These are phyloP conservation scores for Antrodiella citrinella DNA, from an alignment of 768 basidiomycete genomes.

Conservation along the genomic window DNA sequence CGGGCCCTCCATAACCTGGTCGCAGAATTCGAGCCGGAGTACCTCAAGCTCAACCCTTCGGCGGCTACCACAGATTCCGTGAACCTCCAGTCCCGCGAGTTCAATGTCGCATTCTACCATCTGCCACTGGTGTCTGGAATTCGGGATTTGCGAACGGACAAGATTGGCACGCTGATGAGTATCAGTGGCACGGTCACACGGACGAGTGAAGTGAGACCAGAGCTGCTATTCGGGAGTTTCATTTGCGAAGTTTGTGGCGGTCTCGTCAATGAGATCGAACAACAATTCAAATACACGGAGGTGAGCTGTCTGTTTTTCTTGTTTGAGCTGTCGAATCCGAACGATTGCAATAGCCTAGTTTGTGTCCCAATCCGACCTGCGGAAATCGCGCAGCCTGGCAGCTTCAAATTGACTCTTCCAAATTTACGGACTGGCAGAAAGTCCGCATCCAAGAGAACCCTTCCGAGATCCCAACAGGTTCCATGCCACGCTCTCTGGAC, in stretches of 20 bases:
- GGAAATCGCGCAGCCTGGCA: slow-evolving; percentile 88
- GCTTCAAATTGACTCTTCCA: slow-evolving; percentile 90
- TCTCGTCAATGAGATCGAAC: slow-evolving; percentile 87
- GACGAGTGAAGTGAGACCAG: slow-evolving; percentile 95
- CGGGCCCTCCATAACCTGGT: slow-evolving; percentile 88
- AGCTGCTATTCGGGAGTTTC: slow-evolving; percentile 89
- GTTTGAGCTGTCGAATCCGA: slow-evolving; percentile 6
- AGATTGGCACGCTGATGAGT: slow-evolving; percentile 89
- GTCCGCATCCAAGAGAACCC: slow-evolving; percentile 98
- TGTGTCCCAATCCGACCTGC: slow-evolving; percentile 93
- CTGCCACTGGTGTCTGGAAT: slow-evolving; percentile 92
- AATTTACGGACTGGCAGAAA: slow-evolving; percentile 99
- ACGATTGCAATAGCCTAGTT: slow-evolving; percentile 64
- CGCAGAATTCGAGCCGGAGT: slow-evolving; percentile 84
- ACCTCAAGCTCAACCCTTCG: slow-evolving; percentile 89
- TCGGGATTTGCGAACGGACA: slow-evolving; percentile 85
- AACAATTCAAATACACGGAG: slow-evolving; percentile 99
- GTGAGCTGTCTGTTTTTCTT: slow-evolving; percentile 29
- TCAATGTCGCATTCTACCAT: slow-evolving; percentile 92
- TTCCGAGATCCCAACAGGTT: slow-evolving; percentile 96
- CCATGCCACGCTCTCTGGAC: slow-evolving; percentile 95
- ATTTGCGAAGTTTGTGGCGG: slow-evolving; percentile 86
- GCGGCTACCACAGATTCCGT: slow-evolving; percentile 82
- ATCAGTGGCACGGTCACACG: slow-evolving; percentile 97
- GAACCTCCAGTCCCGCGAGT: slow-evolving; percentile 87